Evolutionary conservation across 1,139 yeast genomes (phyloP), one percentile per base, ranked within the genome.

Genomic region (Candida smagusa): DNA sequence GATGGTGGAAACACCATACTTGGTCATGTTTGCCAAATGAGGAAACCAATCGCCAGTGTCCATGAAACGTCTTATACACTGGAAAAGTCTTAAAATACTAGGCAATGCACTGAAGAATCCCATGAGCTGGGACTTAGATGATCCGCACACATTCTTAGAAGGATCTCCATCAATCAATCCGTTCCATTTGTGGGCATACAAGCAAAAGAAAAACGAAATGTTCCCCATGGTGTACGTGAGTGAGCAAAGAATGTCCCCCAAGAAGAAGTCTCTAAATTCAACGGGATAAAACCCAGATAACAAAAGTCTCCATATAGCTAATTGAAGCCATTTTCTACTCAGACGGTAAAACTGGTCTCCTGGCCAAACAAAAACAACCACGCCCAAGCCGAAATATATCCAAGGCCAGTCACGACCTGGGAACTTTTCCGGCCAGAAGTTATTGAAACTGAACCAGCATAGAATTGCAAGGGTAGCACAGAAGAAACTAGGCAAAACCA

Each of bases 41-140:
- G 99, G 99, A 56, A 92, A 94, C 85, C 90, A 83, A 53, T 90
- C 96, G 1, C 95, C 92, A 0, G 97, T 84, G 55, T 92, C 99
- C 35, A 82, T 77, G 58, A 75, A 92, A 74, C 99, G 95, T 50
- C 99, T 70, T 23, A 84, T 58, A 61, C 98, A 92, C 58, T 92
- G 99, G 38, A 90, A 58, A 38, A 85, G 77, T 63, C 99, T 84
- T 88, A 95, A 88, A 31, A 88, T 76, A 44, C 89, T 84, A 0
- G 99, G 98, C 21, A 92, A 59, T 3, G 95, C 72, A 30, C 88
- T 73, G 49, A 90, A 72, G 48, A 90, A 86, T 3, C 97, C 98
- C 78, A 90, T 75, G 9, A 77, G 48, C 40, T 84, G 73, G 2
- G 96, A 88, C 45, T 72, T 74, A 0, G 85, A 72, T 1, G 96